Evolutionary conservation across 2,329 filamentous ascomycete species (phyloP), one percentile per base, ranked within the genome.

Genomic region (Fusarium veterinarium): DNA sequence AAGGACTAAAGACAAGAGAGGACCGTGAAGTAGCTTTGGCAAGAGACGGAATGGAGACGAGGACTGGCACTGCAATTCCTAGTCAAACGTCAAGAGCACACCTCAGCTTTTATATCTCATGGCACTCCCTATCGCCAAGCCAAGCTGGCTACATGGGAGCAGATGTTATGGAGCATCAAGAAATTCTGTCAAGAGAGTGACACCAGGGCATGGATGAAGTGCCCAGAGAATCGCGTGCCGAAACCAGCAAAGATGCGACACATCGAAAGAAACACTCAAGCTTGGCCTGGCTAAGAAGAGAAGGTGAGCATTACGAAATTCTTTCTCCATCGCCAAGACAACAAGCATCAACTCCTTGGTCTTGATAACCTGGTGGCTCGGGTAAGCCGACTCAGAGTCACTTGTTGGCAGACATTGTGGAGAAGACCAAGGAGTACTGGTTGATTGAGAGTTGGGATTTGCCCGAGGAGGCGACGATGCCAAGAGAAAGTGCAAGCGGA

Each of bases 391-490:
- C 51, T 37, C 52, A 64, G 51, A 55, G 31, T 52, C 7, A n/a
- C 37, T 63, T 49, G 67, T 52, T 51, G 72, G 60, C 52, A 63
- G 69, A 61, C 42, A 12, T 42, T 64, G 72, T 75, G 72, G 73
- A 60, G 60, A 69, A 64, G 19, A 19, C 13, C 11, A 23, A 69
- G 58, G 35, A 63, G 44, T 33, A 46, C 41, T 61, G 41, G 49
- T 64, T 73, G 67, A 66, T 41, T 67, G 38, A 60, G 64, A 28
- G 33, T 44, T 45, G n/a, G 64, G 42, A 60, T 75, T 75, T 74
- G 73, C 52, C 67, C 73, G 67, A 74, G 53, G 70, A 69, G 70
- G 61, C 61, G 51, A 60, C 40, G 71, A 74, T 75, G 73, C 70
- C 70, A 75, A 72, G 73, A 61, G n/a, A 40, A 52, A 57, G 53